Base-by-base conservation (phyloP, 306 rosid genomes). In the Glycine soja region DNA sequence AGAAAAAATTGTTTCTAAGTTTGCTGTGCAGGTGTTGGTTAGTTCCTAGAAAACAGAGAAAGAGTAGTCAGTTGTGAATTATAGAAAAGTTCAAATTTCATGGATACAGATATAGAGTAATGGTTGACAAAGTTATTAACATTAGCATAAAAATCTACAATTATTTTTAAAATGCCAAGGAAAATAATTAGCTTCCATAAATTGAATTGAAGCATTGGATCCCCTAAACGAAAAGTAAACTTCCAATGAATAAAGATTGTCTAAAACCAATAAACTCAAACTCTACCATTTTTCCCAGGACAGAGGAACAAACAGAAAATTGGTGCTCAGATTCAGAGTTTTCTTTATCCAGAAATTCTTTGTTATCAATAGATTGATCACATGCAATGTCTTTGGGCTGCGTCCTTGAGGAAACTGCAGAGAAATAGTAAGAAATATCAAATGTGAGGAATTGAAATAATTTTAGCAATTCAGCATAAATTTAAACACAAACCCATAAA, bases 1-100 rank as follows among this genome's bases (percentile, higher is more conserved):
- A 84, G 98, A 94, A 86, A 94, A 92, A 64, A 90, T 88, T 18
- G 97, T 86, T 80, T 87, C 94, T 43, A 89, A 54, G 87, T 85
- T 86, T 54, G 88, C 85, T 47, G 89, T 68, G 80, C 80, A 84
- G 51, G 78, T 65, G 57, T 78, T 70, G 79, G 70, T 75, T 70
- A 88, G 70, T 40, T 89, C 98, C 98, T 94, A 90, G 24, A 66
- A 79, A 62, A 86, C 52, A 73, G 43, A 82, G 48, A 68, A 50
- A 81, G 32, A 56, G 11, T 3, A 30, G 74, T 51, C 63, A 43
- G 67, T 83, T 72, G 36, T 6, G 76, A 53, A 56, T 66, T 45
- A 47, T 51, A 42, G 53, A 66, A 24, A 14, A 83, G 65, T 64
- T 69, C 61, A 71, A 72, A 64, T 30, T 59, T 65, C 54, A 78